These are phyloP conservation scores for Asterella californica DNA, from an alignment of 225 moss, liverwort and hornwort genomes.

Conservation along the genomic window DNA sequence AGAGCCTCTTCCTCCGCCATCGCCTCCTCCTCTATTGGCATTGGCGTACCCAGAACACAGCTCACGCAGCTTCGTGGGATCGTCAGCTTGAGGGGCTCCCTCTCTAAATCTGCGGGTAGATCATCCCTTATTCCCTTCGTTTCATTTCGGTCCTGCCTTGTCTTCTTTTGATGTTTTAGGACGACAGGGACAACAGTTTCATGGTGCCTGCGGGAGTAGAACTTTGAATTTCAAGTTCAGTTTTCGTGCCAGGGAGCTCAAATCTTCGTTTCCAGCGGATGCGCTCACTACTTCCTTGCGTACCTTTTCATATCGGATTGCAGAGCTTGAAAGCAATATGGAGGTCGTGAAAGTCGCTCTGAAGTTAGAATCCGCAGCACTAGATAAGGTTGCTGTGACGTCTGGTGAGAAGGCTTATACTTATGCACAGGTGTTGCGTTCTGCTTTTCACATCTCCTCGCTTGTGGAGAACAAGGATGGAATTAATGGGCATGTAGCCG, in stretches of 20 bases:
- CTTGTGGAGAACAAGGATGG: conserved; percentile 20
- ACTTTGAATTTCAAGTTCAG: neutral
- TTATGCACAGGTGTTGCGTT: conserved; percentile 40
- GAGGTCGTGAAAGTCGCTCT: conserved; percentile 43
- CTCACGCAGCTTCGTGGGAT: conserved; percentile 6
- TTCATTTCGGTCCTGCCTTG: neutral
- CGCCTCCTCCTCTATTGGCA: neutral
- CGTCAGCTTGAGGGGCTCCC: neutral
- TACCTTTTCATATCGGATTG: neutral
- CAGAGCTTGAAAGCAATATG: conserved; percentile 22
- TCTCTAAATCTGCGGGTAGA: conserved; percentile 14
- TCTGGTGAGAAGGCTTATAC: conserved; percentile 28
- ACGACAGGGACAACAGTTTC: neutral
- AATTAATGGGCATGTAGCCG: conserved; percentile 9
- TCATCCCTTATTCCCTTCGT: neutral
- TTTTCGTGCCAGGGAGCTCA: neutral
- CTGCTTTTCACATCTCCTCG: conserved; percentile 34
- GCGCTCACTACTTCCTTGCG: neutral
- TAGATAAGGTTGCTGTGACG: conserved; percentile 41
- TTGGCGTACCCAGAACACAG: neutral
- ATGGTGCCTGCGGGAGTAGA: neutral
- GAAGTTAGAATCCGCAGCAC: conserved; percentile 30
- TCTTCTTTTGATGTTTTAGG: neutral
- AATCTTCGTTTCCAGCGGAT: neutral
- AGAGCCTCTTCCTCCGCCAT: neutral